These are phyloP conservation scores for Fusarium torulosum DNA, from an alignment of 2,329 filamentous ascomycete species.

Conservation along the genomic window DNA sequence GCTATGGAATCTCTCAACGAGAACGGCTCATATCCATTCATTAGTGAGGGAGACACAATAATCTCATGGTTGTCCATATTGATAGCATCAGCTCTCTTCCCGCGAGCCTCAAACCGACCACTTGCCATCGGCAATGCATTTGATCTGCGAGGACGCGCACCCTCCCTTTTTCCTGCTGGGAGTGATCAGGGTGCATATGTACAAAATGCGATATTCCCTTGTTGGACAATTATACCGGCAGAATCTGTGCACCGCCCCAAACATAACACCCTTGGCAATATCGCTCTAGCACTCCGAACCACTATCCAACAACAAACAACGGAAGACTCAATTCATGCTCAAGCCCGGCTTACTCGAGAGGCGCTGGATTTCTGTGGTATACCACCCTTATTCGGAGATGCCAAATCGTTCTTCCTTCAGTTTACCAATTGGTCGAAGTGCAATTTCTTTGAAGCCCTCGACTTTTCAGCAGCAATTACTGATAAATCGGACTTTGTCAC, in stretches of 20 bases:
- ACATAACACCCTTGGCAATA: neutral
- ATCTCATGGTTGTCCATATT: constrained; percentile 8
- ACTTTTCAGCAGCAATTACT: constrained; percentile 19
- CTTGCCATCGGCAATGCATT: constrained; percentile 12
- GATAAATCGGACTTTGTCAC: no score
- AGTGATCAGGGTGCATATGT: constrained; percentile 1
- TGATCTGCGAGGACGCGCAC: constrained; percentile 11
- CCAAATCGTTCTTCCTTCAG: neutral
- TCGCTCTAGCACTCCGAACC: constrained; percentile 8
- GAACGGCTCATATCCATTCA: neutral
- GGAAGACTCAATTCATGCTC: constrained; percentile 2
- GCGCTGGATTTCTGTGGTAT: constrained; percentile 1
- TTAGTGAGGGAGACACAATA: constrained; percentile 16
- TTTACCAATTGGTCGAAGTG: constrained; percentile 7
- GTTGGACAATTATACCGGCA: constrained; percentile 4
- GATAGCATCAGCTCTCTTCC: neutral
- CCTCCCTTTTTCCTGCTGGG: constrained; percentile 6
- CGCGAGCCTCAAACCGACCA: neutral
- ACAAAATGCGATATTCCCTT: constrained; percentile 12
- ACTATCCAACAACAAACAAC: constrained; percentile 12
- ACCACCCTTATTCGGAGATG: constrained; percentile 20
- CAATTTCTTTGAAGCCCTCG: neutral
- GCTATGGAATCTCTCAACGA: neutral
- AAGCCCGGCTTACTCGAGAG: constrained; percentile 14
- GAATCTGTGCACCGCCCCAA: neutral